Conservation (phyloP, 2,329 filamentous ascomycete species). For the Aureobasidium namibiae region DNA sequence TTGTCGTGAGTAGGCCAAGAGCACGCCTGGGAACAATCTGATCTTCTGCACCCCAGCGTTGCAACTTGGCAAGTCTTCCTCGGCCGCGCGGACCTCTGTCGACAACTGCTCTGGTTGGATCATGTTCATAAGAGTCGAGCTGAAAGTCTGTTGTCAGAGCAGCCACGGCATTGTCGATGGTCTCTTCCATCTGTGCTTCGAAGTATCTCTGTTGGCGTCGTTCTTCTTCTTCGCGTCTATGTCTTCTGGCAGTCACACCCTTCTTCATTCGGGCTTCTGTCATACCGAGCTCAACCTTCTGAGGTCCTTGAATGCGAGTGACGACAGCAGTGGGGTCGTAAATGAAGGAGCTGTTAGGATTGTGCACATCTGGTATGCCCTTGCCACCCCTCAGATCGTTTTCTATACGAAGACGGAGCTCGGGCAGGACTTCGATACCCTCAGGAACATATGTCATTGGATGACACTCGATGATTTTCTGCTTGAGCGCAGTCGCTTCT, state of each 20-base stretch:
- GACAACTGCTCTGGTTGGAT: conserved; percentile 14
- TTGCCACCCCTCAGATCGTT: not conserved
- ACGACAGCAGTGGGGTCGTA: conserved; percentile 15
- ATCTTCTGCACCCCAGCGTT: conserved; percentile 11
- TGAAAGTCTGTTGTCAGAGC: conserved; percentile 16
- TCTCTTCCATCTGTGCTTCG: conserved; percentile 13
- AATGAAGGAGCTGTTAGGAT: conserved; percentile 18
- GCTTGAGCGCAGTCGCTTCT: conserved; percentile 40
- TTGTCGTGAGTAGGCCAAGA: conserved; percentile 11
- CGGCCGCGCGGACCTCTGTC: conserved; percentile 14
- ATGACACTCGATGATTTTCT: conserved; percentile 40
- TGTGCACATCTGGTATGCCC: not conserved
- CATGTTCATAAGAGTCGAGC: conserved; percentile 18
- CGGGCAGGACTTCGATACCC: conserved; percentile 31
- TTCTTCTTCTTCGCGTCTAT: conserved; percentile 13
- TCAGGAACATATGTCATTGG: conserved; percentile 38
- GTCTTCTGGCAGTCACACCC: conserved; percentile 4
- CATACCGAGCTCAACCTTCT: conserved; percentile 14
- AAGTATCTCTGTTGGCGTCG: conserved; percentile 11
- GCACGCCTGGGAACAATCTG: not conserved
- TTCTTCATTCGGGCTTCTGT: conserved; percentile 14
- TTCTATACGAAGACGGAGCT: conserved; percentile 19
- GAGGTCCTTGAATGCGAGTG: not conserved
- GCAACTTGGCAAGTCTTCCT: conserved; percentile 11
- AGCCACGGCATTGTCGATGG: conserved; percentile 14